Base-by-base conservation (phyloP, 2,329 filamentous ascomycete genomes). In the Microdochium paspali region DNA sequence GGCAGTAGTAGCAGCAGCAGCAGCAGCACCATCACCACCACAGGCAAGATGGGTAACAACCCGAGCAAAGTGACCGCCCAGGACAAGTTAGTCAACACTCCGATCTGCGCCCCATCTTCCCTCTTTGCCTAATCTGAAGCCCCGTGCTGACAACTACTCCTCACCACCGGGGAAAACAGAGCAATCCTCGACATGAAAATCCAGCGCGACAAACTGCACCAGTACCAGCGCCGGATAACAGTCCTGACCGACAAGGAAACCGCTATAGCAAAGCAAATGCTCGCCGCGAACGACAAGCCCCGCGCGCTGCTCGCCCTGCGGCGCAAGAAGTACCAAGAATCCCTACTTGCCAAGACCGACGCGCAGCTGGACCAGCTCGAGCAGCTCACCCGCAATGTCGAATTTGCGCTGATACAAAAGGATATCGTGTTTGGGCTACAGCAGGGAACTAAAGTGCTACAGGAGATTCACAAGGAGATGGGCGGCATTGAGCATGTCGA, bases 111-210 rank as follows among this genome's bases (percentile, higher is more conserved):
- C 47, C 32, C 28, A 40, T 48, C 13, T 46, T 42, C n/a, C n/a
- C n/a, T n/a, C 21, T 47, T 43, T 31, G 24, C 21, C 48, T 46
- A 31, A 46, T 46, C 42, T 44, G 42, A 43, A 25, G 25, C 20
- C 35, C n/a, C 44, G 40, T 18, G n/a, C 10, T 43, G 24, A 47
- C 30, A 50, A 23, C 25, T 44, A 20, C 28, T 18, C 12, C 28
- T 28, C 44, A 21, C 21, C 30, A 23, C 20, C n/a, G n/a, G n/a
- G 32, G 21, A 23, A 10, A 20, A 25, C 63, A 96, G 90, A 72
- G 91, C 91, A 50, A 96, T 97, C 68, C 85, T 97, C 61, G 90
- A 97, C 70, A 86, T 97, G 72, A 97, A 97, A 73, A 89, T 82
- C 68, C 91, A 97, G 72, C 90, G 93, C 66, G 93, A 98, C 74